Conservation (phyloP, 805 yeast genomes). For the Sugiyamaella qingdaonensis region DNA sequence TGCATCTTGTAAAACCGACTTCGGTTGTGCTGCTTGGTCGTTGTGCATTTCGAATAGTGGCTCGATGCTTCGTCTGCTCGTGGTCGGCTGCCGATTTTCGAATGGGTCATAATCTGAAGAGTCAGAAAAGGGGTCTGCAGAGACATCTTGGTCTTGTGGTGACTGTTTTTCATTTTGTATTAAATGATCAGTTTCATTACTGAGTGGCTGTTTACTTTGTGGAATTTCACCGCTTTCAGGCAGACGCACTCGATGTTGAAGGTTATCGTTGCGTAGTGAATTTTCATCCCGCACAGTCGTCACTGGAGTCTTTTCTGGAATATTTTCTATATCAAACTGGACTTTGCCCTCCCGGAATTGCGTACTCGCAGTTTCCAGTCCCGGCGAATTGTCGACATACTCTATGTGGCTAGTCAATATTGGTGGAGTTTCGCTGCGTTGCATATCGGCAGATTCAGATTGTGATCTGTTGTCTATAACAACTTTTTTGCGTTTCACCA, state of each 20-base stretch:
- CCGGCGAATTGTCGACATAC: neutral
- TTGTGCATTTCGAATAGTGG: neutral
- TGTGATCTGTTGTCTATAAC: neutral
- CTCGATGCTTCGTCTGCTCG: neutral
- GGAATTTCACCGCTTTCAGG: too few species aligned
- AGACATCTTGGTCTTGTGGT: neutral
- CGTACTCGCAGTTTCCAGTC: too few species aligned
- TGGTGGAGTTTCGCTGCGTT: neutral
- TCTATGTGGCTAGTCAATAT: too few species aligned
- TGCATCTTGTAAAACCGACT: neutral
- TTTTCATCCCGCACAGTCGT: neutral
- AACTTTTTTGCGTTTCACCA: slow-evolving; percentile 1
- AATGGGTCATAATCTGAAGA: neutral
- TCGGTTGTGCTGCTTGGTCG: neutral
- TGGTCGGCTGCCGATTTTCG: neutral
- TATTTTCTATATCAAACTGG: neutral
- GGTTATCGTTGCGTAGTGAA: too few species aligned
- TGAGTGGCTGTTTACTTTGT: too few species aligned
- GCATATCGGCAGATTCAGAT: neutral
- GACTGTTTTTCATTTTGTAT: too few species aligned
- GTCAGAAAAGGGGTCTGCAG: neutral
- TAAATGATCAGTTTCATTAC: too few species aligned
- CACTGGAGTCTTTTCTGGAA: neutral
- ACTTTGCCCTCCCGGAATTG: neutral
- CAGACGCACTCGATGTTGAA: too few species aligned